Evolutionary conservation across 148 eudicot genomes (phyloP).

Genomic region (Cornus florida): DNA sequence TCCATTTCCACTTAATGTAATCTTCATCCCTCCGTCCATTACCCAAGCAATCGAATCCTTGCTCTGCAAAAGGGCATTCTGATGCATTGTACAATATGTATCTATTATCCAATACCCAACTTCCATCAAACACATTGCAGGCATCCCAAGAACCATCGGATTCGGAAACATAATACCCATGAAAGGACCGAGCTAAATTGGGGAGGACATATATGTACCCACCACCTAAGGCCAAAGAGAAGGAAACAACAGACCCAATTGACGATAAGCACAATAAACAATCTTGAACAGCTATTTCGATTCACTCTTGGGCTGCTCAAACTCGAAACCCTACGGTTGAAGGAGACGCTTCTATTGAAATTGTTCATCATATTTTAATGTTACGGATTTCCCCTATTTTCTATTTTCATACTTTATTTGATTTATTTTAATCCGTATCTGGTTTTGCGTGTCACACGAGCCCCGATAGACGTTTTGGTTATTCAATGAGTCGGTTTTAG

Average conservation of each 20-base stretch:
- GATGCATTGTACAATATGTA: slow-evolving; percentile 65
- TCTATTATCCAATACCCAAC: slow-evolving; percentile 45
- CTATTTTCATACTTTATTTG: no score
- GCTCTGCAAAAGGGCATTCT: slow-evolving; percentile 58
- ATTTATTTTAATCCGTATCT: no score
- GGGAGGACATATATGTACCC: slow-evolving; percentile 49
- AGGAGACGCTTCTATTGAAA: slow-evolving; percentile 39
- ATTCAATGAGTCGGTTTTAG: no score
- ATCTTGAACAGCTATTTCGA: slow-evolving; percentile 29
- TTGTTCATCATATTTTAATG: slow-evolving; percentile 24
- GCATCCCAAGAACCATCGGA: neutral
- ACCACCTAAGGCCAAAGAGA: slow-evolving; percentile 37
- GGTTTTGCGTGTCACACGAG: no score
- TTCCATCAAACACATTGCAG: slow-evolving; percentile 58
- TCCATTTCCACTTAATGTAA: slow-evolving; percentile 69
- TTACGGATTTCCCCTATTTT: no score
- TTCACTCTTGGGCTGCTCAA: slow-evolving; percentile 37
- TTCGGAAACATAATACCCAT: slow-evolving; percentile 20
- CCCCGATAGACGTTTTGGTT: no score
- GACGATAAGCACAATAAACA: slow-evolving; percentile 28
- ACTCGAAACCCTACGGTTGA: slow-evolving; percentile 35
- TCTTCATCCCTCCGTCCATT: slow-evolving; percentile 54
- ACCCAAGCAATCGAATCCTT: slow-evolving; percentile 64
- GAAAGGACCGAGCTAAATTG: slow-evolving; percentile 30
- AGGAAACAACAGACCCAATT: slow-evolving; percentile 45